A percentile compares a stretch with the other conserved stretches of the same genome.
These are phyloP conservation scores for Botryotinia calthae DNA, from an alignment of 2,329 filamentous ascomycete species.

Conservation along the genomic window DNA sequence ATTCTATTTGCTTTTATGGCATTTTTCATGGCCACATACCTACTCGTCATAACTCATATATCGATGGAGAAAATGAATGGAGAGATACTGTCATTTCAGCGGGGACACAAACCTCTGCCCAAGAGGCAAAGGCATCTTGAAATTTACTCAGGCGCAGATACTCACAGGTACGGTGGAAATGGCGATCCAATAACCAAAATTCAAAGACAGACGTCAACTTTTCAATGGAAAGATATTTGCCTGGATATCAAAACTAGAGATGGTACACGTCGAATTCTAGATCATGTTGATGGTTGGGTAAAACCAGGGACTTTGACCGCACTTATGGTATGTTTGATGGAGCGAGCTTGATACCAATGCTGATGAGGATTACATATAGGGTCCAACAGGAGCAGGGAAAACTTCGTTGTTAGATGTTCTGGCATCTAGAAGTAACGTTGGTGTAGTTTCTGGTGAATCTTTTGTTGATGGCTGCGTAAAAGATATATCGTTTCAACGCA, in stretches of 20 bases:
- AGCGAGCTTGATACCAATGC: not conserved
- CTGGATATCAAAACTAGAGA: slow-evolving; percentile 72
- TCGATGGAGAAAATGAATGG: slow-evolving; percentile 70
- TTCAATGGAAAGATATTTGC: slow-evolving; percentile 46
- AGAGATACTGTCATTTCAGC: slow-evolving; percentile 72
- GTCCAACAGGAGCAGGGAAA: slow-evolving; percentile 66
- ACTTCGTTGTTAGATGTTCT: slow-evolving; percentile 82
- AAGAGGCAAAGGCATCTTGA: slow-evolving; percentile 17
- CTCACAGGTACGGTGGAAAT: slow-evolving; percentile 22
- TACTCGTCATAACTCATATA: slow-evolving; percentile 61
- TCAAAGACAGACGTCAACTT: slow-evolving; percentile 22
- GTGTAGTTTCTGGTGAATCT: slow-evolving; percentile 85
- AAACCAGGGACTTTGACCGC: slow-evolving; percentile 68
- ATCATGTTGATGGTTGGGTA: slow-evolving; percentile 68
- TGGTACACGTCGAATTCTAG: slow-evolving; percentile 60
- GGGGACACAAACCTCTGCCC: slow-evolving; percentile 52
- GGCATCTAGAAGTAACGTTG: slow-evolving; percentile 78
- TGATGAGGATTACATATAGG: slow-evolving; percentile 18
- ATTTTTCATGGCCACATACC: slow-evolving; percentile 61
- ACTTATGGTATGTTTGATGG: slow-evolving; percentile 50
- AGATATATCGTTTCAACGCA: slow-evolving; percentile 75
- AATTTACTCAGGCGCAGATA: slow-evolving; percentile 19
- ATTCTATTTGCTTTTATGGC: slow-evolving; percentile 64
- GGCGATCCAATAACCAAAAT: slow-evolving; percentile 10
- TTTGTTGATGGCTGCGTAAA: slow-evolving; percentile 58